Base-by-base conservation (phyloP, 164 flowering plant species). In the Vitis amurensis region DNA sequence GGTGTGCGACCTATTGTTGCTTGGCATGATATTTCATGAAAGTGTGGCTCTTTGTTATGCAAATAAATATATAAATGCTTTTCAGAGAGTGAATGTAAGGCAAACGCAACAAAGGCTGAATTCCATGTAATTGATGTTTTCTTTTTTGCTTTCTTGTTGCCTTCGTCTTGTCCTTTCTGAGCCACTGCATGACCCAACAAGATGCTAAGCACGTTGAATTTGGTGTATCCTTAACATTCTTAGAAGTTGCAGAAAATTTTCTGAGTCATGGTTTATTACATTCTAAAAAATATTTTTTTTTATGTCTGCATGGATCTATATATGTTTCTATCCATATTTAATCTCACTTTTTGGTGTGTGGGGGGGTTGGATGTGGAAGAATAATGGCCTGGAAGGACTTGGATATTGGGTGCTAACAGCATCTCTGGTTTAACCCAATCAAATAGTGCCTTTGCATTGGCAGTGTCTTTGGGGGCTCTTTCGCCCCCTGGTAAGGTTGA, bases 401-500 rank as follows among this genome's bases (percentile, higher is more conserved):
- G 81, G 73, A 59, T 64, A 31, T 48, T 65, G 17, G 79, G 66
- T 76, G 70, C 75, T 61, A 79, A 78, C 63, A 61, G 44, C 7
- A 6, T 37, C 44, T 37, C 44, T 37, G 44, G 44, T 37, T 37
- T 37, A 37, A 3, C 7, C 44, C 44, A 37, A 37, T 37, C 44
- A 3, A 37, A 37, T 37, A 6, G 44, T 37, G 44, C 44, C 44
- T 37, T 37, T 37, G 44, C 4, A 37, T 37, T 37, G 44, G 44
- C 44, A 3, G 44, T 37, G 44, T 6, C 44, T 37, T 37, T 37
- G 44, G 44, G 44, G 44, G 44, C 44, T 37, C 44, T 37, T 37
- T 6, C 7, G 44, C 89, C 93, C 93, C 50, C 84, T 83, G 61
- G 98, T 89, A 80, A 72, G 85, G 70, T 74, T 53, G 23, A n/a